Evolutionary conservation across 768 basidiomycete genomes (phyloP).

Genomic region (Auriculariales sp.): DNA sequence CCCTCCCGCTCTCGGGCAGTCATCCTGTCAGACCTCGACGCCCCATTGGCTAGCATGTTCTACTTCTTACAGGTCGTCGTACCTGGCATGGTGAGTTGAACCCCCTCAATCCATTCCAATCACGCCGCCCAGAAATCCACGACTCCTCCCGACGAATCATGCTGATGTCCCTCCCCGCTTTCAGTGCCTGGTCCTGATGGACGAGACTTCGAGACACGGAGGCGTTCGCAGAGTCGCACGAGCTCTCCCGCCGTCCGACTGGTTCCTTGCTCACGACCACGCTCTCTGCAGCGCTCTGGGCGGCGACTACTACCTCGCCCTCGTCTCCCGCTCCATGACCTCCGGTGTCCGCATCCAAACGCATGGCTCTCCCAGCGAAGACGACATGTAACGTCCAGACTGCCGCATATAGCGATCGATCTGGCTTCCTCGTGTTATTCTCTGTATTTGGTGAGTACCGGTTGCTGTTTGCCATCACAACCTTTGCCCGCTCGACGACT

Average conservation of each 20-base stretch:
- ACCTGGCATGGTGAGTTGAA: background rate
- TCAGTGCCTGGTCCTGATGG: background rate
- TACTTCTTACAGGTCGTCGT: background rate
- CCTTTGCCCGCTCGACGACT: too few relatives aligned
- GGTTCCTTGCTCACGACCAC: background rate
- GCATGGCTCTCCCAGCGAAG: background rate
- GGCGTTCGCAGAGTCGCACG: background rate
- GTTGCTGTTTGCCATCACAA: too few relatives aligned
- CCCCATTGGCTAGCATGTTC: background rate
- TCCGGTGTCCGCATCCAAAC: background rate
- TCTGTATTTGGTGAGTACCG: too few relatives aligned
- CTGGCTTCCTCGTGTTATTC: too few relatives aligned
- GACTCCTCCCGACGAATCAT: background rate
- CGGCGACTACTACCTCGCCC: slow-evolving; percentile 1
- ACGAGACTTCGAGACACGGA: background rate
- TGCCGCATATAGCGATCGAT: too few relatives aligned
- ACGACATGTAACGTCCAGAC: background rate
- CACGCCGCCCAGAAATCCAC: background rate
- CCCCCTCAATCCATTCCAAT: too few relatives aligned
- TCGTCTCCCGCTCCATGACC: background rate
- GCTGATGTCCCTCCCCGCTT: background rate
- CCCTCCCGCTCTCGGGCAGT: background rate
- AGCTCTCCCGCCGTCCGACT: background rate
- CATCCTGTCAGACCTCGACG: background rate
- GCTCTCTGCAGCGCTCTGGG: background rate